These are phyloP conservation scores for Wickerhamia fluorescens DNA, from an alignment of 805 yeast genomes.

Conservation along the genomic window DNA sequence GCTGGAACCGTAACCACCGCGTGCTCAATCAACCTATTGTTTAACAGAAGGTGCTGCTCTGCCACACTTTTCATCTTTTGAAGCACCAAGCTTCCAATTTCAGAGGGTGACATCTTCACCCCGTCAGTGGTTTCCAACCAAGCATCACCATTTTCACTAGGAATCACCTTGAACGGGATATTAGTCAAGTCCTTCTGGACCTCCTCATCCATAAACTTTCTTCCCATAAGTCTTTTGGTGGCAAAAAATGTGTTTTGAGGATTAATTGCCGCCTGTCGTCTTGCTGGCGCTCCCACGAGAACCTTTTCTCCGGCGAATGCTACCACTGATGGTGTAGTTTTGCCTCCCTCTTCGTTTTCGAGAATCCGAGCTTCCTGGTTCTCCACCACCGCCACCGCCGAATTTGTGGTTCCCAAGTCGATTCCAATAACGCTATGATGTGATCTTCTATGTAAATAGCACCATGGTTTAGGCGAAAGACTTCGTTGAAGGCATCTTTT, in stretches of 20 bases:
- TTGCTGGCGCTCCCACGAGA: conserved; percentile 65
- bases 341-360: conserved; percentile 71
- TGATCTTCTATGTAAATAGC: too few species aligned
- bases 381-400: conserved; percentile 74
- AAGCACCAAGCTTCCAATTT: conserved; percentile 60
- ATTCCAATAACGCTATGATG: conserved; percentile 55
- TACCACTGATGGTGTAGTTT: conserved; percentile 77
- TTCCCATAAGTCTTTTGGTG: conserved; percentile 74
- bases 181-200: conserved; percentile 59
- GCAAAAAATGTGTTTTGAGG: conserved; percentile 76
- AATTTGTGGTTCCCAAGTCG: conserved; percentile 80
- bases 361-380: conserved; percentile 58
- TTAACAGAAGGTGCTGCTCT: conserved; percentile 34
- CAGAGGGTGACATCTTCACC: conserved; percentile 54
- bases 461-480: too few species aligned
- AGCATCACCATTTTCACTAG: conserved; percentile 61
- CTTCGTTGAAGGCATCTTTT: too few species aligned
- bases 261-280: conserved; percentile 69
- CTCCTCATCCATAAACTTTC: conserved; percentile 60
- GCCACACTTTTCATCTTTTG: conserved; percentile 63
- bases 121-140: conserved; percentile 46
- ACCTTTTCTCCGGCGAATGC: conserved; percentile 39
- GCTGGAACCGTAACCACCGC: conserved; percentile 87
- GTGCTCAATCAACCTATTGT: conserved; percentile 38
- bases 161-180: conserved; percentile 57